Conservation (phyloP, 2,329 filamentous ascomycete species). For the Xylariaceae sp. region DNA sequence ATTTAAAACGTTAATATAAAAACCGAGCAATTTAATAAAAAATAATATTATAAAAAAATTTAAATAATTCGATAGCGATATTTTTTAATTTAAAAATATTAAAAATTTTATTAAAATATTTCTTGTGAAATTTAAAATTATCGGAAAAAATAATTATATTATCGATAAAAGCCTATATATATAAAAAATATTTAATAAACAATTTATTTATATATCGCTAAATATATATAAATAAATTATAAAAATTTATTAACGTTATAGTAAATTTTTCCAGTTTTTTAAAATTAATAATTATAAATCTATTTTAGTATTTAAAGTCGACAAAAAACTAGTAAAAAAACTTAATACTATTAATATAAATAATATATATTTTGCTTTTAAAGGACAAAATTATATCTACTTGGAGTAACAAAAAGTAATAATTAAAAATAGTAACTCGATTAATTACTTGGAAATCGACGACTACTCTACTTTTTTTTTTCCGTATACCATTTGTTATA, state of each 20-base stretch:
- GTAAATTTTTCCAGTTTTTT: not conserved
- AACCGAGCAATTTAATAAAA: not conserved
- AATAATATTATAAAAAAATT: not conserved
- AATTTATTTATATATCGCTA: not conserved
- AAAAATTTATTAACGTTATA: not conserved
- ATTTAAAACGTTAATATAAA: not conserved
- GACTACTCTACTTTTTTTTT: too few relatives aligned
- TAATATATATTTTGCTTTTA: not conserved
- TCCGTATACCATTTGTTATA: not conserved
- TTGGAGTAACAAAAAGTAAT: not conserved
- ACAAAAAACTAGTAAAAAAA: conserved; percentile 4
- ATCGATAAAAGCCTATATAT: not conserved
- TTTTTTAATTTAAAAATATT: not conserved
- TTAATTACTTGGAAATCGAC: too few relatives aligned
- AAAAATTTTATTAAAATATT: not conserved
- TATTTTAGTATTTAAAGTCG: not conserved
- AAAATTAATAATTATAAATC: not conserved
- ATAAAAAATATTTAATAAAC: not conserved
- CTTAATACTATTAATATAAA: not conserved
- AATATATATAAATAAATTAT: not conserved
- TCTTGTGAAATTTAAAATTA: not conserved
- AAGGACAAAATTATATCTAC: not conserved
- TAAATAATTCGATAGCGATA: not conserved
- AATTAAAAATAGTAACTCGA: too few relatives aligned
- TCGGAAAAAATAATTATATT: not conserved